A percentile compares a stretch with the other conserved stretches of the same genome.
These are phyloP conservation scores for Phytophthora idaei DNA, from an alignment of 352 stramenopile genomes.

Conservation along the genomic window DNA sequence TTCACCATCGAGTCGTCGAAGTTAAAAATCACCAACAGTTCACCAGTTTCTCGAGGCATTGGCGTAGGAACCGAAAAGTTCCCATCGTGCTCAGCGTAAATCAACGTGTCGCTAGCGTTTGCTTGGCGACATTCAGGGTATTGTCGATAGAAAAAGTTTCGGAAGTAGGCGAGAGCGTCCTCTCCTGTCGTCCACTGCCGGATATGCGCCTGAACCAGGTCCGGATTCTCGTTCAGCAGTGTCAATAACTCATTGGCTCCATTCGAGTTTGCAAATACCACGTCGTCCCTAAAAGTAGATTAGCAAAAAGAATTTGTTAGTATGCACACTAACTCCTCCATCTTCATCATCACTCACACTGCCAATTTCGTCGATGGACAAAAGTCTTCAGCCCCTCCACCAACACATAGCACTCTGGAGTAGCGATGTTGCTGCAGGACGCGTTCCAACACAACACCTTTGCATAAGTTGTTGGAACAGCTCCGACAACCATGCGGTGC, in stretches of 20 bases:
- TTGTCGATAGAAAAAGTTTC: slow-evolving; percentile 25
- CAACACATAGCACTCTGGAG: slow-evolving; percentile 59
- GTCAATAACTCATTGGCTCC: slow-evolving; percentile 12
- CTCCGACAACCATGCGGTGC: slow-evolving; percentile 46
- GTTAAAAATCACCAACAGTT: slow-evolving; percentile 45
- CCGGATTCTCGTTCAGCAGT: slow-evolving; percentile 7
- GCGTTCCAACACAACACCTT: slow-evolving; percentile 52
- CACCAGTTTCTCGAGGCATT: slow-evolving; percentile 5
- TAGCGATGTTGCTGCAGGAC: slow-evolving; percentile 37
- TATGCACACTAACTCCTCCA: neutral
- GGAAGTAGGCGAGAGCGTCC: slow-evolving; percentile 29
- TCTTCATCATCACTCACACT: slow-evolving; percentile 27
- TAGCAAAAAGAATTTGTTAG: neutral
- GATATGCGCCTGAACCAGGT: slow-evolving; percentile 21
- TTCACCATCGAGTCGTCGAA: slow-evolving; percentile 63
- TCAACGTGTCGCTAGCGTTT: neutral
- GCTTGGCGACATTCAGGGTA: slow-evolving; percentile 15
- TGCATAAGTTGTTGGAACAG: slow-evolving; percentile 71
- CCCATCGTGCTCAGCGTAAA: slow-evolving; percentile 2
- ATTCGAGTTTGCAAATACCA: slow-evolving; percentile 29
- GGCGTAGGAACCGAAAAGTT: slow-evolving; percentile 12
- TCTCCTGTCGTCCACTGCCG: slow-evolving; percentile 19
- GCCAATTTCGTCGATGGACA: slow-evolving; percentile 49
- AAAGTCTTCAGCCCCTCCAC: slow-evolving; percentile 56
- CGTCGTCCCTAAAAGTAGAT: slow-evolving; percentile 14